Evolutionary conservation across 805 yeast species (phyloP).

Genomic region (Ogataea parapolymorpha): DNA sequence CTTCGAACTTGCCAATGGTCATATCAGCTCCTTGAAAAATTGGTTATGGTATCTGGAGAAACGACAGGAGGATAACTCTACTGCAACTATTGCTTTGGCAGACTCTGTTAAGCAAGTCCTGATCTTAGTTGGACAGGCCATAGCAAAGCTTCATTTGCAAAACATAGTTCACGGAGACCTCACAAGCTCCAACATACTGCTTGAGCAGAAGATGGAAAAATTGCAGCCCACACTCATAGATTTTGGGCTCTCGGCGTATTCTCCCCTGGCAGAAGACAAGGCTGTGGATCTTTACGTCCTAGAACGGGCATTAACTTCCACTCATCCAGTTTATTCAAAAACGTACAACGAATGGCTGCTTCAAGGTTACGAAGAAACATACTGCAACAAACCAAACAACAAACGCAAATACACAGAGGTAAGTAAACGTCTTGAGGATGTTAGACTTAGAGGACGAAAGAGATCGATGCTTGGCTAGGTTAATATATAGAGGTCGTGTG

Average conservation of each 20-base stretch:
- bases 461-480: constrained; percentile 80
- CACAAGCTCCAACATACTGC: constrained; percentile 82
- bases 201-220: constrained; percentile 31
- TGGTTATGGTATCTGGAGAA: constrained; percentile 63
- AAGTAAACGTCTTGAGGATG: constrained; percentile 68
- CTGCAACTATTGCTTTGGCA: constrained; percentile 24
- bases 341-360: constrained; percentile 67
- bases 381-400: constrained; percentile 33
- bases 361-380: constrained; percentile 57
- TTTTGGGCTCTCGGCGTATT: constrained; percentile 82
- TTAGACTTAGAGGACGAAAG: constrained; percentile 89
- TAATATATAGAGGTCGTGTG: constrained; percentile 6
- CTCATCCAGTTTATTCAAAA: constrained; percentile 75
- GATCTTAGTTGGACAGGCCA: constrained; percentile 55
- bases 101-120: constrained; percentile 44
- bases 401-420: constrained; percentile 49
- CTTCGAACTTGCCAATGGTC: constrained; percentile 46
- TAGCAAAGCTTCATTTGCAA: constrained; percentile 68
- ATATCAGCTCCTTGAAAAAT: constrained; percentile 64
- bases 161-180: constrained; percentile 92
- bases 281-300: constrained; percentile 96
- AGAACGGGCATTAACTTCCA: constrained; percentile 86
- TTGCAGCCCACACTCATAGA: constrained; percentile 70
- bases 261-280: constrained; percentile 79
- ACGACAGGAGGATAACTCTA: constrained; percentile 18